These are phyloP conservation scores for Rhizomucor miehei DNA, from an alignment of 371 early-diverging fungal species.

Conservation along the genomic window DNA sequence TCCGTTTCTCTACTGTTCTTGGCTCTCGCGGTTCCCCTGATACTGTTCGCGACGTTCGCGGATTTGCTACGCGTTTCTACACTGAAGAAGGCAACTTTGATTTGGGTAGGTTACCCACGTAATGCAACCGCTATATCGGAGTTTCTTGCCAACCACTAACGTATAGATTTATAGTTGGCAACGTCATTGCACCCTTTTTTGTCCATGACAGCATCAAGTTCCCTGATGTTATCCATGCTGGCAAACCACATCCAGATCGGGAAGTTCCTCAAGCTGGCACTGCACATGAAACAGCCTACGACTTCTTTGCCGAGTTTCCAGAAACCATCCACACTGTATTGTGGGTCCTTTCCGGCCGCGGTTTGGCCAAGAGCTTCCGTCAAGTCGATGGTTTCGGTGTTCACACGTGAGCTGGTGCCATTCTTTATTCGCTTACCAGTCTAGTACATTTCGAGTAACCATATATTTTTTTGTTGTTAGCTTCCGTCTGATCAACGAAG, in stretches of 20 bases:
- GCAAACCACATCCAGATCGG: constrained; percentile 27
- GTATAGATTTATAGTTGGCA: constrained; percentile 44
- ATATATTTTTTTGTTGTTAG: constrained; percentile 1
- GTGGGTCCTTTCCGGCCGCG: constrained; percentile 41
- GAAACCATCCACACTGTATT: constrained; percentile 39
- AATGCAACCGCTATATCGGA: not conserved
- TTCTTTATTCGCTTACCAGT: no score
- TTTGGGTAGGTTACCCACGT: constrained; percentile 12
- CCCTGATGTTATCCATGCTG: constrained; percentile 43
- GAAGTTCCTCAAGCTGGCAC: constrained; percentile 41
- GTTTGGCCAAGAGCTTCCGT: constrained; percentile 32
- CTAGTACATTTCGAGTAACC: no score
- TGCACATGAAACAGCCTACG: constrained; percentile 45
- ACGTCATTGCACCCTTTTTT: constrained; percentile 42
- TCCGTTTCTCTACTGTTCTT: constrained; percentile 52
- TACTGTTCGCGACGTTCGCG: constrained; percentile 53
- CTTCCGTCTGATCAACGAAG: constrained; percentile 42
- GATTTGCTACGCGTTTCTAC: constrained; percentile 59
- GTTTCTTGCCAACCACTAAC: constrained; percentile 32
- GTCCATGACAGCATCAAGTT: constrained; percentile 38
- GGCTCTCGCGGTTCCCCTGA: constrained; percentile 50
- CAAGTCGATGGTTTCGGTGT: constrained; percentile 40
- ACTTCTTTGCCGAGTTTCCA: constrained; percentile 42
- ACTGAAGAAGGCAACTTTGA: constrained; percentile 60
- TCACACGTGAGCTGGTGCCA: constrained; percentile 28